Base-by-base conservation (phyloP, 495 filamentous ascomycete species). In the Peziza echinospora region DNA sequence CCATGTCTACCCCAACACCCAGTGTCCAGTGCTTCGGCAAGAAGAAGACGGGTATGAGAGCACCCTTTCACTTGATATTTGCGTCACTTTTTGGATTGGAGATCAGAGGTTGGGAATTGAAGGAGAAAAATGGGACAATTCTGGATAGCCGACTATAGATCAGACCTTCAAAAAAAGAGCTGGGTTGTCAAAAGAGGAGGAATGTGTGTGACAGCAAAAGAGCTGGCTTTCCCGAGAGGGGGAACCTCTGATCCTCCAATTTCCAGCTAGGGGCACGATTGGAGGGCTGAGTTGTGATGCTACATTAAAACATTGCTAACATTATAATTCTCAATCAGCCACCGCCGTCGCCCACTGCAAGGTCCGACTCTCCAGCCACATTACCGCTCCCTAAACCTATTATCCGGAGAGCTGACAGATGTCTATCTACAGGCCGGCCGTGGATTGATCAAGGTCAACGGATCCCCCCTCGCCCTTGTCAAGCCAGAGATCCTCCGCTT, bases 371-470 rank as follows among this genome's bases (percentile, higher is more conserved):
- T 24, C 11, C 26, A 24, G 17, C 41, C 9, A 26, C 34, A 25
- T 17, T 21, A 21, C 22, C 22, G 0, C 23, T 4, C 19, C 24
- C 11, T 4, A 26, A 21, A 45, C 30, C 21, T 21, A 17, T 39
- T 24, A 24, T 16, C 17, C 9, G 16, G 11, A 21, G 9, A 1
- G 26, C 25, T 3, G 21, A 23, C 21, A 40, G 49, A 51, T 46
- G 52, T 17, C 24, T 5, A 19, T 46, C 43, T 26, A 22, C 62
- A 86, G 82, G 68, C 78, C 67, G 84, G 84, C 61, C 83, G 81
- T 64, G 89, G 89, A 66, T 80, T 97, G 59, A 72, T 97, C 70
- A 92, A 86, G 74, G 89, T 96, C 64, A 97, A 97, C 73, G 89
- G 89, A 67, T 80, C 84, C 68, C 89, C 89, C 54, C 74, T 97